Base-by-base conservation (phyloP, 1,284 basidiomycete species). In the Marasmius sp. region DNA sequence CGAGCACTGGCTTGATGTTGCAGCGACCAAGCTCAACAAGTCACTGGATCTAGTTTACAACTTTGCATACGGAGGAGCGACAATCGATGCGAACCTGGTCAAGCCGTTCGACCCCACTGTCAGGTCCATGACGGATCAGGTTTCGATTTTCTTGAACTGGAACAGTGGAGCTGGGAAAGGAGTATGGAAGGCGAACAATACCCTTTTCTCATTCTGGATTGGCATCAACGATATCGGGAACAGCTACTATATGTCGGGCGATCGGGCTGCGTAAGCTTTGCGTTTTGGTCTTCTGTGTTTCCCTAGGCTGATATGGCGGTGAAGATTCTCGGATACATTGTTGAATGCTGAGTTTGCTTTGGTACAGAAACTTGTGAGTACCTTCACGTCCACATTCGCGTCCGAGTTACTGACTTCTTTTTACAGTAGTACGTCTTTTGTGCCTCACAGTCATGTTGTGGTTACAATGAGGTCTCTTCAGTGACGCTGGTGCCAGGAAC, bases 161-260 rank as follows among this genome's bases (percentile, higher is more conserved):
- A 27, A 27, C 27, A 27, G 27, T 27, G 27, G 27, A 5, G 27
- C 27, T 27, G 27, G 27, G 5, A 27, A 27, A 9, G 76, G 81
- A 11, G 81, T 82, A 1, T 86, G 85, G 85, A 83, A 80, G 22
- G 79, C 79, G 60, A 65, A 64, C 6, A 82, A 85, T 64, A 62
- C 85, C 37, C 66, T 87, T 59, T 86, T 87, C 71, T 84, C 83
- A 0, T 75, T 86, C 45, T 87, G 79, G 78, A 86, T 87, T 59
- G 85, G 85, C 0, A 82, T 86, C 65, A 87, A 87, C 67, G 85
- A 86, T 67, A 81, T 87, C 51, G 84, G 83, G 10, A 82, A 82
- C 66, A 83, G 78, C 56, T 86, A 77, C 63, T 81, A 77, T 58
- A 38, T 71, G 60, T 67, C 74, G 48, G 82, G 83, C 0, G 77